Conservation (phyloP, 176 grass and related monocot species). For the Urochloa ruziziensis region DNA sequence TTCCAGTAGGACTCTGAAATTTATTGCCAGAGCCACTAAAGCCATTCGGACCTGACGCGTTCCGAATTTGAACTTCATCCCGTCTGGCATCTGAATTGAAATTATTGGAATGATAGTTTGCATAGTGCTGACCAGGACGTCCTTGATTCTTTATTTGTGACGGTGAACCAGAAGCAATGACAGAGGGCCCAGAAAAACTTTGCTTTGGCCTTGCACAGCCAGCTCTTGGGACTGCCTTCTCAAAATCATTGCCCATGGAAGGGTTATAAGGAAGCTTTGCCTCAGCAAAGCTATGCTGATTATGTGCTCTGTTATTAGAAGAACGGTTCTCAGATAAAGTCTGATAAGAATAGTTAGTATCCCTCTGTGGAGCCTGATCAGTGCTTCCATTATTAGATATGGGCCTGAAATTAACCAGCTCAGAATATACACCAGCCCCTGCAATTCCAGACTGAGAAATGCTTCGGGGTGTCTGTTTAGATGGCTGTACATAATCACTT, state of each 20-base stretch:
- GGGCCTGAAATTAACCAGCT: constrained; percentile 46
- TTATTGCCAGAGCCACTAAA: constrained; percentile 51
- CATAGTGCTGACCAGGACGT: constrained; percentile 31
- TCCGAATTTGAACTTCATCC: constrained; percentile 38
- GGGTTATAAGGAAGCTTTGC: constrained; percentile 29
- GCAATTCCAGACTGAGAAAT: constrained; percentile 47
- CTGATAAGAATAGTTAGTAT: constrained; percentile 42
- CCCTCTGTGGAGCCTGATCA: constrained; percentile 24
- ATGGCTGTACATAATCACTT: constrained; percentile 42
- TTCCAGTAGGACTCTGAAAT: constrained; percentile 40
- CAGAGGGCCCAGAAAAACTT: constrained; percentile 43
- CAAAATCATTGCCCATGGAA: constrained; percentile 36
- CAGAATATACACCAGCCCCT: constrained; percentile 53
- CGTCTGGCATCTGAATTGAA: constrained; percentile 52
- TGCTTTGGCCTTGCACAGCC: constrained; percentile 51
- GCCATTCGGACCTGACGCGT: constrained; percentile 19
- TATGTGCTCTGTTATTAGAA: constrained; percentile 42
- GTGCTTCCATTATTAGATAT: constrained; percentile 38
- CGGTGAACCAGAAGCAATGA: constrained; percentile 35
- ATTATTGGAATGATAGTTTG: constrained; percentile 51
- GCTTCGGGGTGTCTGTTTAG: constrained; percentile 44
- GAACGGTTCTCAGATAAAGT: constrained; percentile 32
- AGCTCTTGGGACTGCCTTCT: constrained; percentile 39
- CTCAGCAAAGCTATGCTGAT: constrained; percentile 44
- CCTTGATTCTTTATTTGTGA: constrained; percentile 59